Base-by-base conservation (phyloP, 805 yeast genomes). In the Candida chauliodis region DNA sequence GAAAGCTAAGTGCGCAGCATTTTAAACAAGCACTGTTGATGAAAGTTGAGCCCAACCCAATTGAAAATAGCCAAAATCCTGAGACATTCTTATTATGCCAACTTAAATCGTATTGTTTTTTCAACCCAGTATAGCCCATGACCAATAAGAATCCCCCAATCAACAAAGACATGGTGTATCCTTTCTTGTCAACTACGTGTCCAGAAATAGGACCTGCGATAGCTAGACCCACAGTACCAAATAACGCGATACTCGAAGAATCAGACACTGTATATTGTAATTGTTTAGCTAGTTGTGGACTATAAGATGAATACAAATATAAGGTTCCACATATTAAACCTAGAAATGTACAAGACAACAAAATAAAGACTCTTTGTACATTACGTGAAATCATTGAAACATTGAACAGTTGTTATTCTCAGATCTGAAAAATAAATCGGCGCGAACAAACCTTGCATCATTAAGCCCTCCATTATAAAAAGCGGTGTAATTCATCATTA, bases 271-370 rank as follows among this genome's bases (percentile, higher is more conserved):
- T 54, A 48, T 85, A 76, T 15, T 61, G 60, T 37, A 85, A 68
- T 36, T 69, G 67, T 20, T 57, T 58, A 1, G 89, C 85, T 38
- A 84, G 67, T 54, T 85, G 93, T 0, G 95, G 91, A 26, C 88
- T 81, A 55, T 78, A 85, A 1, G 87, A 85, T 7, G 86, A 79
- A 59, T 79, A 85, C 32, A 84, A 63, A 58, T 85, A 85, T 50
- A 83, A 63, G 1, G 93, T 85, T 1, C 95, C 95, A 48, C 86
- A 78, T 13, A 74, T 73, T 34, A 81, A 56, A 9, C 83, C 84
- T 47, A 65, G 37, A 53, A 58, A 59, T 13, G 64, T 59, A 38
- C 64, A 56, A 10, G 63, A 58, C 23, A 59, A 43, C 16, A 59
- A 50, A 27, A 56, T 51, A 36, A 53, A 45, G 21, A 46, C 54